Percentiles rank a stretch among this genome's conserved stretches.
These are phyloP conservation scores for Oldenlandia corymbosa DNA, from an alignment of 257 asterid genomes.

Conservation along the genomic window DNA sequence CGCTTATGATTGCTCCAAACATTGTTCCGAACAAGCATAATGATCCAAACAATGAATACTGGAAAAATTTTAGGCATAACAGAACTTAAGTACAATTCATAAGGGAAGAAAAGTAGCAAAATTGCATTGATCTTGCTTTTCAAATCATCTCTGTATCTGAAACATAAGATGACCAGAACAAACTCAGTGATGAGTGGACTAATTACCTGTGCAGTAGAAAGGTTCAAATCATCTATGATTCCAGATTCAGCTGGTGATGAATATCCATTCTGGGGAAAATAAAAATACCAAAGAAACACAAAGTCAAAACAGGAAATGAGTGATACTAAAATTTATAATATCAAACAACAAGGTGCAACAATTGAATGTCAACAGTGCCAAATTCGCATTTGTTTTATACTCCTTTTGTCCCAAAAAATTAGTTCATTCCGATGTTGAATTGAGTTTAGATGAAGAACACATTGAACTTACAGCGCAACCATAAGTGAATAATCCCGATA, in stretches of 20 bases:
- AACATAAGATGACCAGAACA: too few species aligned
- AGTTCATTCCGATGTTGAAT: too few species aligned
- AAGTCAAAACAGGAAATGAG: background rate
- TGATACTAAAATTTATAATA: background rate
- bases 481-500: conserved; percentile 18
- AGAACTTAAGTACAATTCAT: background rate
- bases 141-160: too few species aligned
- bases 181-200: background rate
- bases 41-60: conserved; percentile 29
- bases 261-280: conserved; percentile 16
- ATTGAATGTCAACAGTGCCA: too few species aligned
- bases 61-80: background rate
- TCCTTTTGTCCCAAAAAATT: too few species aligned
- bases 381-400: too few species aligned
- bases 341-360: too few species aligned
- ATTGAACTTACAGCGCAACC: conserved; percentile 26
- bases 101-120: background rate
- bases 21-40: conserved; percentile 23
- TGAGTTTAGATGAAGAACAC: background rate
- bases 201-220: conserved; percentile 27
- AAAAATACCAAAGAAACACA: background rate
- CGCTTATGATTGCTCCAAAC: conserved; percentile 23
- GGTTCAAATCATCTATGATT: conserved; percentile 19
- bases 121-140: too few species aligned
- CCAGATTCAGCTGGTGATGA: conserved; percentile 27